Evolutionary conservation across 108 stramenopile species (phyloP).

Genomic region (Conticribra weissflogii): DNA sequence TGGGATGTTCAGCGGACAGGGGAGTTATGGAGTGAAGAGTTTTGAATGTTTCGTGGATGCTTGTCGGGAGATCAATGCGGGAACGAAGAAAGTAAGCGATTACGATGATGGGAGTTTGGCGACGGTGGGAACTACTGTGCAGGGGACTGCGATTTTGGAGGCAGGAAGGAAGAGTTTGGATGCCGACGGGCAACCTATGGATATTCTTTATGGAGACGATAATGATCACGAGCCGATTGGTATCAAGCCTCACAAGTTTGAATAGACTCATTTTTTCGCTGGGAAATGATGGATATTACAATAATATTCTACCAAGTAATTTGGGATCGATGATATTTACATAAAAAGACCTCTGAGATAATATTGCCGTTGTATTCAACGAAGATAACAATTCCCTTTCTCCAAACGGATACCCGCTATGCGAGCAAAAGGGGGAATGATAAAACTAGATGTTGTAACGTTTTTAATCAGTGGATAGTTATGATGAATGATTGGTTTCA

Average conservation of each 20-base stretch:
- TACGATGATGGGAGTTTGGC: conserved; percentile 93
- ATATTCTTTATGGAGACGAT: conserved; percentile 88
- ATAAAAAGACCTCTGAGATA: too few species aligned
- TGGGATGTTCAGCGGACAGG: conserved; percentile 95
- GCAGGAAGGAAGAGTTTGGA: conserved; percentile 95
- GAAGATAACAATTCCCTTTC: too few species aligned
- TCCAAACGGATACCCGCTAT: too few species aligned
- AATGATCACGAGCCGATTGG: conserved; percentile 54
- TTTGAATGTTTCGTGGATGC: conserved; percentile 91
- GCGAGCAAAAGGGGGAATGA: too few species aligned
- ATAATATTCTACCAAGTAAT: too few species aligned
- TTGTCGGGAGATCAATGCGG: conserved; percentile 59
- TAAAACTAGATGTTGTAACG: too few species aligned
- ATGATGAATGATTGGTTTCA: too few species aligned
- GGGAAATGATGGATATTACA: too few species aligned
- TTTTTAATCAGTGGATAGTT: too few species aligned
- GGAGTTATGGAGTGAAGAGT: conserved; percentile 94
- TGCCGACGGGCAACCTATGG: conserved; percentile 82
- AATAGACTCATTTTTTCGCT: too few species aligned
- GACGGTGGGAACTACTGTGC: conserved; percentile 92
- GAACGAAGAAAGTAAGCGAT: conserved; percentile 63
- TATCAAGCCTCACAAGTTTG: conserved; percentile 67
- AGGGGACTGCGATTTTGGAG: conserved; percentile 98
- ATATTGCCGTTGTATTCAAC: too few species aligned
- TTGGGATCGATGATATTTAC: too few species aligned